Conservation (phyloP, 805 yeast species). For the Candida taoyuanica region DNA sequence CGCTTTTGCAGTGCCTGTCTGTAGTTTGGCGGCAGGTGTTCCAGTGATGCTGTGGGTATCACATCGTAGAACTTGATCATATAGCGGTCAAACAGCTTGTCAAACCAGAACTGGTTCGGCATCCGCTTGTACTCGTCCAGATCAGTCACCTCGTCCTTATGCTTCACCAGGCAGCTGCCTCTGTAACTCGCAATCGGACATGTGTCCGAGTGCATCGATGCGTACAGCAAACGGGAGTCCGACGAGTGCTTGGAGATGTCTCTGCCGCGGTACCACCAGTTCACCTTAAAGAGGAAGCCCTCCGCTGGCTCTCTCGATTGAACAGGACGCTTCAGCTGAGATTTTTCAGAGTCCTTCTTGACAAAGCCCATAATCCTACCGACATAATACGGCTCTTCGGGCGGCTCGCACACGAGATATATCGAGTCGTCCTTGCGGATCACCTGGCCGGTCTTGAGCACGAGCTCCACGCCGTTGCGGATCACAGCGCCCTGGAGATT, state of each 20-base stretch:
- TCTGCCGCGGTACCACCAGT: constrained; percentile 89
- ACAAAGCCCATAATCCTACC: constrained; percentile 79
- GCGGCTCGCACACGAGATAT: constrained; percentile 85
- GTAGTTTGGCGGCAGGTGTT: constrained; percentile 55
- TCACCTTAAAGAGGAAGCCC: constrained; percentile 59
- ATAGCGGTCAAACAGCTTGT: constrained; percentile 78
- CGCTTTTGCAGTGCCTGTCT: constrained; percentile 59
- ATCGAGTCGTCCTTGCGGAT: constrained; percentile 49
- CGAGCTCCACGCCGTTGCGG: constrained; percentile 20
- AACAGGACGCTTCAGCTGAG: background rate
- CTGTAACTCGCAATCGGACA: constrained; percentile 75
- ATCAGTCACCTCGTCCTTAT: constrained; percentile 56
- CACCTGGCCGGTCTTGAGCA: constrained; percentile 18
- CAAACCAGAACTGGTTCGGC: constrained; percentile 80
- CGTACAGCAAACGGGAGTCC: constrained; percentile 74
- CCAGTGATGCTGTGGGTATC: constrained; percentile 54
- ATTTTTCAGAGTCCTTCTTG: constrained; percentile 28
- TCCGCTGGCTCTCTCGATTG: constrained; percentile 40
- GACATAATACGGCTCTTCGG: constrained; percentile 90
- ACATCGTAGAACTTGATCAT: constrained; percentile 81
- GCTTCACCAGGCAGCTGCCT: constrained; percentile 70
- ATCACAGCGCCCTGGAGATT: constrained; percentile 37
- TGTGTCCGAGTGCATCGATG: constrained; percentile 80
- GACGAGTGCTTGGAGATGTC: constrained; percentile 65
- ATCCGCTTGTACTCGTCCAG: constrained; percentile 44